Conservation (phyloP, 768 basidiomycete species). For the Phlegmacium glaucopus region DNA sequence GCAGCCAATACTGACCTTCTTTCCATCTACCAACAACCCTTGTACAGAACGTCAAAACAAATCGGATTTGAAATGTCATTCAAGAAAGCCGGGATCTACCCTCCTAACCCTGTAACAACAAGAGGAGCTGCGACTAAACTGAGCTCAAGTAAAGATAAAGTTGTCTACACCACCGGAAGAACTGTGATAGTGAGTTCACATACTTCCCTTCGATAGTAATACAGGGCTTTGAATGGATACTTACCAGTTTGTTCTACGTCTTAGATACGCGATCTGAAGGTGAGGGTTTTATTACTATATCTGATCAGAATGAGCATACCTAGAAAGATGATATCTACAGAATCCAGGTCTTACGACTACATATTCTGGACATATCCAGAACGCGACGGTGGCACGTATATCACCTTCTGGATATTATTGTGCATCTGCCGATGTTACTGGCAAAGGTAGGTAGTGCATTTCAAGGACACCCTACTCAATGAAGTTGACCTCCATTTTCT, state of each 20-base stretch:
- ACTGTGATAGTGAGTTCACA: slow-evolving; percentile 75
- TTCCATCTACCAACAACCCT: neutral
- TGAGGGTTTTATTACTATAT: slow-evolving; percentile 25
- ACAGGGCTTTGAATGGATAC: neutral
- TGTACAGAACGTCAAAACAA: neutral
- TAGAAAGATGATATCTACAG: slow-evolving; percentile 39
- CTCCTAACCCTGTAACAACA: slow-evolving; percentile 54
- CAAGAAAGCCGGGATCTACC: slow-evolving; percentile 46
- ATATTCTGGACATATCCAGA: slow-evolving; percentile 80
- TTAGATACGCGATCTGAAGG: slow-evolving; percentile 83
- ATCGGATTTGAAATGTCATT: slow-evolving; percentile 29
- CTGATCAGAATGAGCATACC: slow-evolving; percentile 6
- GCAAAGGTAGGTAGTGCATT: slow-evolving; percentile 55
- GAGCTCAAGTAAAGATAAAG: slow-evolving; percentile 60
- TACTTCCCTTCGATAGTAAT: neutral
- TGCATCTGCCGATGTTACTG: slow-evolving; percentile 82
- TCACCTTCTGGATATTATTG: slow-evolving; percentile 95
- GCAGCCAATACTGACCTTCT: slow-evolving; percentile 6
- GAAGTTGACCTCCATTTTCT: neutral
- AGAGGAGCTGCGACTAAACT: slow-evolving; percentile 33
- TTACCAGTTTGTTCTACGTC: neutral
- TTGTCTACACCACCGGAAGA: slow-evolving; percentile 84
- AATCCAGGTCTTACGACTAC: slow-evolving; percentile 59
- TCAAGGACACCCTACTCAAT: neutral
- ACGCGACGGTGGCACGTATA: slow-evolving; percentile 84